These are phyloP conservation scores for Penicillium dipodomyicola DNA, from an alignment of 495 filamentous ascomycete genomes.

Conservation along the genomic window DNA sequence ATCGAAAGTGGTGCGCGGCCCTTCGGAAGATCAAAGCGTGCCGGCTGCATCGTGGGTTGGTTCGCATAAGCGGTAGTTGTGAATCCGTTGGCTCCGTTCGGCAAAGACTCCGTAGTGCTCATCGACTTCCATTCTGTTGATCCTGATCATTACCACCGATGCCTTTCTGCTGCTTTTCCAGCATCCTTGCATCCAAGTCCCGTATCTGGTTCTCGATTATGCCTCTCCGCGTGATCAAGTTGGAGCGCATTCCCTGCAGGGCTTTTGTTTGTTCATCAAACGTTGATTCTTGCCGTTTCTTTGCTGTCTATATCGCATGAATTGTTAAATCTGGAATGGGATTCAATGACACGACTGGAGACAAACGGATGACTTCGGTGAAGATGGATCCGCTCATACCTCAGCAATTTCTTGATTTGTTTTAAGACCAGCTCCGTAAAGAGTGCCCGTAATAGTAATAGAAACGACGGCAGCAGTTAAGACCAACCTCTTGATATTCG, in stretches of 20 bases:
- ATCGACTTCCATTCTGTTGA: slow-evolving; percentile 20
- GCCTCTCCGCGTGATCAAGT: slow-evolving; percentile 48
- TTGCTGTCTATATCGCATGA: slow-evolving; percentile 24
- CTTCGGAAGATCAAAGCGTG: not conserved
- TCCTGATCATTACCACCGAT: slow-evolving; percentile 22
- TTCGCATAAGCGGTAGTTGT: not conserved
- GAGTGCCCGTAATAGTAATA: slow-evolving; percentile 51
- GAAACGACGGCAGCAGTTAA: slow-evolving; percentile 47
- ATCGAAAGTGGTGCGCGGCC: not conserved
- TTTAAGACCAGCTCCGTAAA: slow-evolving; percentile 56
- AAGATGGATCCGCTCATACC: slow-evolving; percentile 27
- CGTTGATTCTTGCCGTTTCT: slow-evolving; percentile 46
- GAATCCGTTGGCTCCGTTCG: not conserved
- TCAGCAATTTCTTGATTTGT: slow-evolving; percentile 44
- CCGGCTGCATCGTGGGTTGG: not conserved
- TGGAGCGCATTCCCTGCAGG: slow-evolving; percentile 48
- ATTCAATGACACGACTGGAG: not conserved
- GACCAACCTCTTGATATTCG: slow-evolving; percentile 38
- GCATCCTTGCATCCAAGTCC: slow-evolving; percentile 47
- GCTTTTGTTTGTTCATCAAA: slow-evolving; percentile 53
- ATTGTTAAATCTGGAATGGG: not conserved
- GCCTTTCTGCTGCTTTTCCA: slow-evolving; percentile 37
- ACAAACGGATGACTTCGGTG: not conserved
- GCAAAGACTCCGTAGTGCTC: not conserved
- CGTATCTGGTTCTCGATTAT: slow-evolving; percentile 58